phyloP scores from a whole-genome alignment of 441 rosid species.

The Jatropha podagrica region DNA sequence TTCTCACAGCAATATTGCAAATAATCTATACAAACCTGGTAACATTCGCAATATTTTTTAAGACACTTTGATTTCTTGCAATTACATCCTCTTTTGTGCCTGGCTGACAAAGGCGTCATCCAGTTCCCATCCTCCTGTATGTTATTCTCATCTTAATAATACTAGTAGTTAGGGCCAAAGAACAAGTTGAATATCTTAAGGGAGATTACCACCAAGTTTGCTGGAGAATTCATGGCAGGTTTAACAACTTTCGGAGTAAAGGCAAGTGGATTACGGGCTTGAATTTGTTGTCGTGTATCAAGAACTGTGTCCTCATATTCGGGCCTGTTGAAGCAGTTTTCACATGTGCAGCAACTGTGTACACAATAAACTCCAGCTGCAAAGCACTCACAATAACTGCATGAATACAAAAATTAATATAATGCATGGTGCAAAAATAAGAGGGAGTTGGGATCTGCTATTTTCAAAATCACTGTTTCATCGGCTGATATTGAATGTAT shows the following conservation, averaged over 20 bases:
- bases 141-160: constrained; percentile 15
- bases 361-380: constrained; percentile 46
- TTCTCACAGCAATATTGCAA: background rate
- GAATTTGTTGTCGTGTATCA: constrained; percentile 30
- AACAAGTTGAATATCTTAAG: background rate
- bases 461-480: background rate
- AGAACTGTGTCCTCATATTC: constrained; percentile 41
- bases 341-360: constrained; percentile 49
- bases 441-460: background rate
- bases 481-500: background rate
- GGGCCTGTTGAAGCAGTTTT: constrained; percentile 43
- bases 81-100: constrained; percentile 63
- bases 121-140: constrained; percentile 36
- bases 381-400: constrained; percentile 71
- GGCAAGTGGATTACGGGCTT: constrained; percentile 53
- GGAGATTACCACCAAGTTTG: constrained; percentile 27
- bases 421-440: constrained; percentile 5
- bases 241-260: constrained; percentile 47
- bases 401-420: constrained; percentile 21
- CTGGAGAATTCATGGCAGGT: constrained; percentile 23
- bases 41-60: constrained; percentile 69
- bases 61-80: constrained; percentile 62
- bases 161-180: background rate
- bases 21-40: constrained; percentile 38
- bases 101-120: constrained; percentile 40